Base-by-base conservation (phyloP, 495 filamentous ascomycete genomes). In the Annulohypoxylon bovei region DNA sequence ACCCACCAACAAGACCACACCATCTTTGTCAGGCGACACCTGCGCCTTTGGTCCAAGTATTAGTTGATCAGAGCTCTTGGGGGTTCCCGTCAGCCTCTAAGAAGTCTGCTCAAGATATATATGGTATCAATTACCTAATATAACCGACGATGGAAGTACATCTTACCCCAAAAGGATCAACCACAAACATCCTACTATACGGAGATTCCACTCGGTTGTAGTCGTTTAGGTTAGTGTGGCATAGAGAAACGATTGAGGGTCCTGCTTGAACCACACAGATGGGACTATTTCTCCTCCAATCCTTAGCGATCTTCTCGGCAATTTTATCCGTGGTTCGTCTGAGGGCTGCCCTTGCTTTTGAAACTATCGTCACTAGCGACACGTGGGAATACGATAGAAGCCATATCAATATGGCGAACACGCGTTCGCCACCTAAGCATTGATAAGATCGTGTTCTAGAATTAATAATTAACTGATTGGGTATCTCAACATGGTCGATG, bases 111-210 rank as follows among this genome's bases (percentile, higher is more conserved):
- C 44, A 37, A 54, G 44, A 63, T 59, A 28, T 23, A 28, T 40
- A 9, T 56, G 60, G 37, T 60, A 72, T 75, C 64, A 57, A 40
- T 75, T 65, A 49, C 53, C 50, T 65, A 60, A 62, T 44, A 39
- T 20, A 40, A 46, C n/a, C 52, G 50, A 60, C 4, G 53, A 64
- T 44, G 47, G 49, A 53, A 30, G 11, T 46, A 64, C 47, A 39
- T 57, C 66, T 32, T 65, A 70, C 60, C 52, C 14, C 62, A 35
- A 54, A 32, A 44, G 67, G 73, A 65, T 76, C 52, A 62, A 73
- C 53, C 28, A 33, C 50, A 55, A 47, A 68, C 50, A 42, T 68
- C 47, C 60, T 25, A 32, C 40, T 42, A 59, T 25, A 49, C n/a
- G 46, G 25, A 23, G 25, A 65, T 63, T 30, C 57, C 66, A 16